phyloP scores from a whole-genome alignment of 2,329 filamentous ascomycete species.

The Emergomyces pasteurianus region DNA sequence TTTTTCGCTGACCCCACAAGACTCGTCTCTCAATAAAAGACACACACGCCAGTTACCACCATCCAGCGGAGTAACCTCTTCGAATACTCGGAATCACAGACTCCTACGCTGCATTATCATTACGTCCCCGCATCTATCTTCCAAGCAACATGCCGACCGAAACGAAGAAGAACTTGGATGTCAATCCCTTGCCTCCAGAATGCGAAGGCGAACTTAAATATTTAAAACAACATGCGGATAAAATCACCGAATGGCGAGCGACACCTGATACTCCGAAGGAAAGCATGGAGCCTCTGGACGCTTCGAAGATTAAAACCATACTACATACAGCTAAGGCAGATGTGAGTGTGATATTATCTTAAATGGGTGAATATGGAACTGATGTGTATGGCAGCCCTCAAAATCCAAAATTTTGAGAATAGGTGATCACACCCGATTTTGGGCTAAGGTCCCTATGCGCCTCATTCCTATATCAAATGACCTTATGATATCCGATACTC shows the following conservation, averaged over 20 bases:
- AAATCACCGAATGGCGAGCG: neutral
- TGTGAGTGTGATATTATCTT: neutral
- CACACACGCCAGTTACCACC: neutral
- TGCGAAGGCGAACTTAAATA: neutral
- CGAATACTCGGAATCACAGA: neutral
- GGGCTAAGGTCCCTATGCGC: neutral
- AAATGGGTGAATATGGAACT: neutral
- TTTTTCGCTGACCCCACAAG: neutral
- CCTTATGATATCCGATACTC: neutral
- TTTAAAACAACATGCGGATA: neutral
- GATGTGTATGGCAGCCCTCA: neutral
- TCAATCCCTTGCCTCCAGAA: neutral
- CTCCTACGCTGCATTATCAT: neutral
- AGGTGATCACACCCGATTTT: neutral
- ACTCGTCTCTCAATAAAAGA: neutral
- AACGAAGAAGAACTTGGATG: neutral
- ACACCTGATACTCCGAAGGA: neutral
- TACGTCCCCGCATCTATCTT: neutral
- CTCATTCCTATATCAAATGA: neutral
- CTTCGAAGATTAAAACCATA: neutral
- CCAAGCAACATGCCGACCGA: neutral
- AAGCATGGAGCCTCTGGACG: neutral
- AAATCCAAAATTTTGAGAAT: neutral
- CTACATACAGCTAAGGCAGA: neutral
- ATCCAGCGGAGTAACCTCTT: neutral